Base-by-base conservation (phyloP, 2,329 filamentous ascomycete genomes). In the Sporothrix pallida region DNA sequence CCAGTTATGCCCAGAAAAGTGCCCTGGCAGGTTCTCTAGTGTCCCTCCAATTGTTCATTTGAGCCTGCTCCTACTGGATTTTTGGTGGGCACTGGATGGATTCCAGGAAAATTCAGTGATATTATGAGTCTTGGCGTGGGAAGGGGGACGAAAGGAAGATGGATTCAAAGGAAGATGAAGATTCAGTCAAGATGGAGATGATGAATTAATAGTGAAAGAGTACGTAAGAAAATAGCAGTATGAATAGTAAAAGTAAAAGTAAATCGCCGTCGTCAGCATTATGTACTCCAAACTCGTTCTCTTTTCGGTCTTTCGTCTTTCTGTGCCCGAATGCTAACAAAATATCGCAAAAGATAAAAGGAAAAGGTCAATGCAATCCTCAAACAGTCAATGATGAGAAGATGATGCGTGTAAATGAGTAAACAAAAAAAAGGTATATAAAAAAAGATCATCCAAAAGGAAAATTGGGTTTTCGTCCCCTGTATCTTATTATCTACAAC, bases 391-490 rank as follows among this genome's bases (percentile, higher is more conserved):
- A 10, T 52, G 44, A 62, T 44, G 26, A 46, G 63, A 56, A 44
- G 42, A 23, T 37, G 42, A 23, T 37, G 31, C 31, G 31, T 37
- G 42, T 42, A 70, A 63, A 65, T 56, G 48, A 65, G 37, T 50
- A 26, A 56, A 50, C 23, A 70, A 72, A 65, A 52, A 72, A 70
- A 60, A 54, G 10, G 46, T 50, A 52, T 71, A 62, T 44, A 63
- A 67, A 52, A 73, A 60, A 44, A 56, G 17, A 72, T 50, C 63
- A 67, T 68, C 70, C 56, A 65, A 72, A 37, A 63, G 58, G 8
- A 26, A 56, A 63, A 26, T 23, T 23, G 17, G n/a, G 4, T 13
- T 69, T 69, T 42, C 67, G 48, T 54, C 26, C 67, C 65, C 67
- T 54, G 26, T 26, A 42, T 69, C 48, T 54, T 54, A 69, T 69